Percentiles rank a stretch among this genome's conserved stretches.
Evolutionary conservation across 2,329 filamentous ascomycete species (phyloP).

Genomic region (Diaporthe destruens): DNA sequence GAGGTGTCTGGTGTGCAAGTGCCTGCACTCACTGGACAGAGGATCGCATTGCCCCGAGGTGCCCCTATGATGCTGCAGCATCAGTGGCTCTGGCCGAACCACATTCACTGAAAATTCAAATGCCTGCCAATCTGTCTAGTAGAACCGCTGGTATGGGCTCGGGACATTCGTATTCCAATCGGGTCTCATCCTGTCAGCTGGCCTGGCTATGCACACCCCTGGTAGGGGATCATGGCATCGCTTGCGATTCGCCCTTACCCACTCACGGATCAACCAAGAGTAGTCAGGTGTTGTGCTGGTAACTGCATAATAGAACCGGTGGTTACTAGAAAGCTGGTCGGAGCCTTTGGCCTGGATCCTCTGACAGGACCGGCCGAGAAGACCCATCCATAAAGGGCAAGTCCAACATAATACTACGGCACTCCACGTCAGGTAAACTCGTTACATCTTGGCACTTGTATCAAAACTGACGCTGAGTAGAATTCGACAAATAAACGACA

Average conservation of each 20-base stretch:
- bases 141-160: neutral
- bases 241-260: neutral
- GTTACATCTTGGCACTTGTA: too few relatives aligned
- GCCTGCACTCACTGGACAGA: neutral
- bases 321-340: neutral
- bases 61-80: neutral
- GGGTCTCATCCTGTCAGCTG: conserved; percentile 22
- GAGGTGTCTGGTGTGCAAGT: neutral
- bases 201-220: neutral
- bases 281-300: neutral
- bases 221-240: neutral
- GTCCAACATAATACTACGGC: neutral
- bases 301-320: neutral
- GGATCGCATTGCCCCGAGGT: neutral
- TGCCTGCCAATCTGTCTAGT: neutral
- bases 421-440: neutral
- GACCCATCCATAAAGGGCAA: conserved; percentile 12
- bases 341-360: neutral
- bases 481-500: neutral
- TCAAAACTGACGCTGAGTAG: neutral
- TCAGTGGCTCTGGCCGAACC: neutral
- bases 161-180: conserved; percentile 5
- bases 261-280: neutral
- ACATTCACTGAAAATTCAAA: neutral
- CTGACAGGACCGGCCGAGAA: neutral